Conservation (phyloP, 2,329 filamentous ascomycete species). For the Tolypocladium tropicale region DNA sequence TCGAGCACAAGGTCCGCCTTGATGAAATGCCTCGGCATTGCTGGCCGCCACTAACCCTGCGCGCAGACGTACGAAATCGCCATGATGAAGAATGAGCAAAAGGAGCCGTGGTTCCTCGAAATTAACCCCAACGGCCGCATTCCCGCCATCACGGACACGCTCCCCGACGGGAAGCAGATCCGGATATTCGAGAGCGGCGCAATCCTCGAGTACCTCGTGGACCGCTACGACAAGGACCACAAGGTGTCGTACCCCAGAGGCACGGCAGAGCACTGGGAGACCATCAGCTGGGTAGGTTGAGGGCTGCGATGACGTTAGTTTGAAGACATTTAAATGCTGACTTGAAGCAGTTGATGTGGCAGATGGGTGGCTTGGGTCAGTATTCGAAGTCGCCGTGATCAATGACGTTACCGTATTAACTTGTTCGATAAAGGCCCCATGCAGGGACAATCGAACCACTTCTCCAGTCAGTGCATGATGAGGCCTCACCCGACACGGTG, state of each 20-base stretch:
- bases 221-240: conserved; percentile 71
- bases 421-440: conserved; percentile 45
- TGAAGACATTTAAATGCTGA: neutral
- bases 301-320: neutral
- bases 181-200: conserved; percentile 73
- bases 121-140: conserved; percentile 94
- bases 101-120: conserved; percentile 75
- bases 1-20: conserved; percentile 59
- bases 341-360: conserved; percentile 47
- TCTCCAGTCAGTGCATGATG: conserved; percentile 42
- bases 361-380: conserved; percentile 60
- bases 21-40: neutral
- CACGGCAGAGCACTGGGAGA: conserved; percentile 66
- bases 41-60: neutral
- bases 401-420: neutral
- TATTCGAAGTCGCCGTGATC: neutral
- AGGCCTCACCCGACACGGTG: neutral
- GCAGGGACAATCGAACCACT: conserved; percentile 77
- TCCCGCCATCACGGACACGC: conserved; percentile 73
- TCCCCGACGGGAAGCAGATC: conserved; percentile 62
- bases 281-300: conserved; percentile 60
- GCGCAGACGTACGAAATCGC: conserved; percentile 49
- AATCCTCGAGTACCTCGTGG: conserved; percentile 76
- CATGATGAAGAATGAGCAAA: conserved; percentile 68
- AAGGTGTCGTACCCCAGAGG: conserved; percentile 72